Evolutionary conservation across 164 flowering plant species (phyloP), one percentile per base, ranked within the genome.

Genomic region (Aristolochia californica): DNA sequence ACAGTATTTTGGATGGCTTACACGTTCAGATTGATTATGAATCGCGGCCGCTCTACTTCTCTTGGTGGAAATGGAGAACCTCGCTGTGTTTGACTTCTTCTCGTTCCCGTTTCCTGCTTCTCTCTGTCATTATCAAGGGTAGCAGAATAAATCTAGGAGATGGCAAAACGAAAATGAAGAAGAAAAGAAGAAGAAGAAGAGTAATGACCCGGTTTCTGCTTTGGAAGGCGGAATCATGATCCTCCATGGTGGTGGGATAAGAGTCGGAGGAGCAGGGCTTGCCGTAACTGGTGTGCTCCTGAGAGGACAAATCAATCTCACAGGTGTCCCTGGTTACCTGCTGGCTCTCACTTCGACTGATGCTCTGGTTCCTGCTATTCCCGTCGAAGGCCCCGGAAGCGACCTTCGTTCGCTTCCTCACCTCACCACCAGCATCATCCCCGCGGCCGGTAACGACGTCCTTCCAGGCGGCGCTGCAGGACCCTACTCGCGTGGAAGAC

Each of bases 1-100:
- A 34, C 40, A 7, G 27, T 11, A 8, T 57, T 55, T 18, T 5
- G 11, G 16, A 12, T 43, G 10, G 4, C 65, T 48, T 77, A 90
- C 97, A 7, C 95, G 80, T 81, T 87, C 97, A 34, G 95, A 90
- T 59, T 87, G 93, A 61, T 87, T 90, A 47, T 90, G 97, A 48
- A 83, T 70, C 14, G 87, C 91, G 45, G 97, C 94, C 15, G 95
- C 91, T 34, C 95, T 72, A 30, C 93, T 83, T 61, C 87, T 72
- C 62, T 75, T 87, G 0, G 77, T 79, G 17, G 86, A 83, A 28
- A 62, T 57, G 1, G 85, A 75, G 4, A 82, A 83, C 62, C 78
- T 84, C 12, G 72, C 75, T 4, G 0, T 67, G 5, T 62, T 59
- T n/a, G 70, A 70, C 45, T 75, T 73, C 72, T 62, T 72, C 27